Conservation (phyloP, 345 rosid species). For the Adansonia digitata region DNA sequence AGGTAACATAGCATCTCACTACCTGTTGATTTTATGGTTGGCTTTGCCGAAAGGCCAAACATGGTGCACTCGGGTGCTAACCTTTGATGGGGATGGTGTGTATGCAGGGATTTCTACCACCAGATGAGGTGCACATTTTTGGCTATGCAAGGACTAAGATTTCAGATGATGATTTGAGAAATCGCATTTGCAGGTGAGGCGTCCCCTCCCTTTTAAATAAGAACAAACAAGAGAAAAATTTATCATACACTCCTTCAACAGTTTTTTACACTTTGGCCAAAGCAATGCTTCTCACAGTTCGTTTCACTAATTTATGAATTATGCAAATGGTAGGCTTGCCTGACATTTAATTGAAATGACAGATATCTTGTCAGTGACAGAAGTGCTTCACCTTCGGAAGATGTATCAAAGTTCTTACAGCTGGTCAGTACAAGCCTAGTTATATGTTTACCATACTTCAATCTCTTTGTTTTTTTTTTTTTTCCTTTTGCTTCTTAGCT, state of each 20-base stretch:
- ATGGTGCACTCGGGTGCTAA: background rate
- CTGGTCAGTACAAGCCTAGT: conserved; percentile 50
- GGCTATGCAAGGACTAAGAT: conserved; percentile 94
- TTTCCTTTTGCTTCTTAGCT: background rate
- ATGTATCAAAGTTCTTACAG: conserved; percentile 58
- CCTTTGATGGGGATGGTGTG: background rate
- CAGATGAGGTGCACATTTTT: conserved; percentile 81
- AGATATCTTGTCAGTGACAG: conserved; percentile 66
- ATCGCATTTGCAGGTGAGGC: conserved; percentile 66
- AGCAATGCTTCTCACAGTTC: background rate
- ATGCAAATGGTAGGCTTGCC: conserved; percentile 8
- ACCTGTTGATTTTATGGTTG: background rate
- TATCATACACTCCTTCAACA: background rate
- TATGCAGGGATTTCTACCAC: conserved; percentile 72
- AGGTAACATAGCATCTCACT: no score
- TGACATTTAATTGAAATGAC: conserved; percentile 16
- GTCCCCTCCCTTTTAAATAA: background rate
- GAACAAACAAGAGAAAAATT: background rate
- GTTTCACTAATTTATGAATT: conserved; percentile 8
- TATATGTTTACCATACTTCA: background rate
- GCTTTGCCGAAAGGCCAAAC: background rate
- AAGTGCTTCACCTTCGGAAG: conserved; percentile 43
- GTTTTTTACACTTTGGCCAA: background rate
- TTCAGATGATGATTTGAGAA: conserved; percentile 65
- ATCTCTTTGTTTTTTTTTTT: background rate